phyloP scores from a whole-genome alignment of 768 basidiomycete genomes.

The Asterophora lycoperdoides region DNA sequence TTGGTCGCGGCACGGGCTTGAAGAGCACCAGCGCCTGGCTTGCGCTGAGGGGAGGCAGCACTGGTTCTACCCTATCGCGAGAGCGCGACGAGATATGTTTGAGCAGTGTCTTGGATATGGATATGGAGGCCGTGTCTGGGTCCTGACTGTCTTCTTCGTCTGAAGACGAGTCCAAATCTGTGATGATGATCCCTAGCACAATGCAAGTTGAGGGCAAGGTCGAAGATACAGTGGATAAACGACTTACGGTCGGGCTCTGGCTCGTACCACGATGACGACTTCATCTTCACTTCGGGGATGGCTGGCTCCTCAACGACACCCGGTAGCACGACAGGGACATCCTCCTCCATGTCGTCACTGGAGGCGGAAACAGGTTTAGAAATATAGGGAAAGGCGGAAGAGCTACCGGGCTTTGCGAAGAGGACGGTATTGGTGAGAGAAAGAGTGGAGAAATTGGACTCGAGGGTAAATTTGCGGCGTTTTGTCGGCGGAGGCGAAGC shows the following conservation, averaged over 20 bases:
- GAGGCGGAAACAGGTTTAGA: slow-evolving; percentile 10
- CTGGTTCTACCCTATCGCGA: slow-evolving; percentile 12
- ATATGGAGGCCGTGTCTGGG: slow-evolving; percentile 20
- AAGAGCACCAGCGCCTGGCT: slow-evolving; percentile 56
- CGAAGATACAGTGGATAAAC: slow-evolving; percentile 2
- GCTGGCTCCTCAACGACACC: slow-evolving; percentile 39
- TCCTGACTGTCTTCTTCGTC: slow-evolving; percentile 35
- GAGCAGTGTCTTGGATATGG: slow-evolving; percentile 44
- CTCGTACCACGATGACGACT: slow-evolving; percentile 60
- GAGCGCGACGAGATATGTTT: slow-evolving; percentile 37
- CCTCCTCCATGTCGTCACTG: slow-evolving; percentile 13
- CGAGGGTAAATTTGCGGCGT: slow-evolving; percentile 48
- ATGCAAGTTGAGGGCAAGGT: neutral
- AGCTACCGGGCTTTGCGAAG: slow-evolving; percentile 11
- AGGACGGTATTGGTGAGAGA: slow-evolving; percentile 27
- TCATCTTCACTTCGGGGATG: slow-evolving; percentile 60
- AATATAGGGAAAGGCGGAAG: slow-evolving; percentile 6
- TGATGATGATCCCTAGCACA: slow-evolving; percentile 58
- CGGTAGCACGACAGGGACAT: slow-evolving; percentile 20
- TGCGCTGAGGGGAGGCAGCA: slow-evolving; percentile 17
- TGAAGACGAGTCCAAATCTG: slow-evolving; percentile 51
- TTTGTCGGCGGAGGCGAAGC: slow-evolving; percentile 32
- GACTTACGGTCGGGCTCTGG: slow-evolving; percentile 64
- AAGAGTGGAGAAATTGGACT: slow-evolving; percentile 55
- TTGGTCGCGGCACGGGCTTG: slow-evolving; percentile 33